Percentiles rank a stretch among this genome's conserved stretches.
These are phyloP conservation scores for Amanita pallidorosea DNA, from an alignment of 768 basidiomycete species.

Conservation along the genomic window DNA sequence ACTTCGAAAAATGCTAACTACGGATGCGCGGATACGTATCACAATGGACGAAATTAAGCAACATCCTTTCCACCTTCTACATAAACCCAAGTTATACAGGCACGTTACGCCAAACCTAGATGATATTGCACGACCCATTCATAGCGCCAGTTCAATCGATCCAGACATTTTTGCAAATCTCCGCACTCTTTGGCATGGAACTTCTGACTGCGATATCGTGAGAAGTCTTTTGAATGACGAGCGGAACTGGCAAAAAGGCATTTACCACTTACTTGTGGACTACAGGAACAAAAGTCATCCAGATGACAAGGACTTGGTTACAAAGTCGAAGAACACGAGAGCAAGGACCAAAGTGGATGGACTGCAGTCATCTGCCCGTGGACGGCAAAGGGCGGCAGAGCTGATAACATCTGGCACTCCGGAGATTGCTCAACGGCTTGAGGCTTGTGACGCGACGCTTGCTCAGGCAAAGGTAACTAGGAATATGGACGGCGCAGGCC, in stretches of 20 bases:
- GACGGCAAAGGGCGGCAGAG: not conserved
- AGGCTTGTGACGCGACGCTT: not conserved
- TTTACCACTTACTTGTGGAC: slow-evolving; percentile 82
- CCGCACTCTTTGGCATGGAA: slow-evolving; percentile 84
- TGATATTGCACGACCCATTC: slow-evolving; percentile 60
- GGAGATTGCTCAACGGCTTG: too few relatives aligned
- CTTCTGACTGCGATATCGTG: slow-evolving; percentile 63
- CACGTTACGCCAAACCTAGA: slow-evolving; percentile 48
- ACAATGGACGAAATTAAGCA: slow-evolving; percentile 70
- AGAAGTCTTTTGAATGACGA: slow-evolving; percentile 52
- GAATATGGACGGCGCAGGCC: not conserved
- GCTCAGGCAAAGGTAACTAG: not conserved
- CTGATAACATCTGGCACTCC: not conserved
- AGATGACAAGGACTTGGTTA: slow-evolving; percentile 19
- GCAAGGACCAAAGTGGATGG: not conserved
- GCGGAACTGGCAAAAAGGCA: slow-evolving; percentile 91
- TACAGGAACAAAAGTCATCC: slow-evolving; percentile 73
- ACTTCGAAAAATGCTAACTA: slow-evolving; percentile 70
- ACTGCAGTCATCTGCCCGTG: not conserved
- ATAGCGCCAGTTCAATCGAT: slow-evolving; percentile 59
- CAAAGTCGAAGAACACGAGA: not conserved
- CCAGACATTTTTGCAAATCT: slow-evolving; percentile 85
- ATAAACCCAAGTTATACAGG: slow-evolving; percentile 31
- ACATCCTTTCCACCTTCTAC: slow-evolving; percentile 70
- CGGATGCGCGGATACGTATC: slow-evolving; percentile 64